Evolutionary conservation across 768 basidiomycete species (phyloP), one percentile per base, ranked within the genome.

Genomic region (Lenzites betulinus): DNA sequence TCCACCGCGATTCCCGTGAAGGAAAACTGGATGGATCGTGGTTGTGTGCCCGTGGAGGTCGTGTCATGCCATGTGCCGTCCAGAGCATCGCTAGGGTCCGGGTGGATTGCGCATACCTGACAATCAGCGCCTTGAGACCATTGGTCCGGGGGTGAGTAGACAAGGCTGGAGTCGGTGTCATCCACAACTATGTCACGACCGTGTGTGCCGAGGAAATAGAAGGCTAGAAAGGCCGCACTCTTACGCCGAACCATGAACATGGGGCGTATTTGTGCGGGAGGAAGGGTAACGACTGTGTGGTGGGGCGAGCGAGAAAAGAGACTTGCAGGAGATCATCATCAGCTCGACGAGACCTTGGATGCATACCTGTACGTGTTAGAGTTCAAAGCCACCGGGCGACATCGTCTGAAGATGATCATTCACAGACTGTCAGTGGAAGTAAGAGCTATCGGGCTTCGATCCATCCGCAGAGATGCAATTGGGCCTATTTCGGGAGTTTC

Each of bases 1-100:
- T 50, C 38, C 28, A 63, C 46, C 7, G 28, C 33, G 18, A 33
- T 51, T 16, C 62, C 62, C 8, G 52, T 58, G 38, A 53, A 63
- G 1, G 39, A 41, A 4, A 26, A 46, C 0, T 30, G 43, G 33
- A 54, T 41, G 26, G 30, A 16, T 5, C 41, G 25, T n/a, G n/a
- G n/a, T n/a, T n/a, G n/a, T n/a, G n/a, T n/a, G n/a, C n/a, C n/a
- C 6, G 25, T 23, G 12, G 18, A 23, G 12, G 61, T 58, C n/a
- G 43, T 28, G 33, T 63, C 62, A 33, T 63, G 62, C 62, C 62
- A 63, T 4, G 57, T 58, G 28, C 57, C 39, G 6, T 54, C 30
- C 23, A n/a, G 41, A 3, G 53, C 13, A 3, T 30, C 12, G 9
- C 26, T 7, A 20, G 46, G 38, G n/a, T 55, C 57, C 20, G 48